These are phyloP conservation scores for Monosporascus sp. DNA, from an alignment of 2,329 filamentous ascomycete species.

Conservation along the genomic window DNA sequence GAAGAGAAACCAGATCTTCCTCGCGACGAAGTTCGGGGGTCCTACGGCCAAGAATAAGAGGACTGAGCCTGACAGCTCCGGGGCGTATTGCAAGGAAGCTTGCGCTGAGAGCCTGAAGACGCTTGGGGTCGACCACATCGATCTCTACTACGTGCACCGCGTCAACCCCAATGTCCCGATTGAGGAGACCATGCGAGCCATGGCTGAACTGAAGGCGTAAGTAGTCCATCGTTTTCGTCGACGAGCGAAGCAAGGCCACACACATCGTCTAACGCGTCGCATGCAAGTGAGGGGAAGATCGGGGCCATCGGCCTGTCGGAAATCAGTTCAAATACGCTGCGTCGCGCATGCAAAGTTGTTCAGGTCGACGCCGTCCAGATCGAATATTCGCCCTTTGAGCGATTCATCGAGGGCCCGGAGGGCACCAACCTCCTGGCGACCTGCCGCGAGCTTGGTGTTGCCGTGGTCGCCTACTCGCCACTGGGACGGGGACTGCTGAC, in stretches of 20 bases:
- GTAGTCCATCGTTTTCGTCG: conserved; percentile 1
- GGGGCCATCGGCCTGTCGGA: conserved; percentile 43
- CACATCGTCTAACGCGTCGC: too few relatives aligned
- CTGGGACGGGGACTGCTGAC: conserved; percentile 39
- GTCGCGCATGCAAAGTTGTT: conserved; percentile 41
- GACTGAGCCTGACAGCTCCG: conserved; percentile 26
- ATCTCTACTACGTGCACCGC: conserved; percentile 48
- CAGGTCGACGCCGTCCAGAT: conserved; percentile 44
- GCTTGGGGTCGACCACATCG: conserved; percentile 44
- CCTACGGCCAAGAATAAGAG: conserved; percentile 14
- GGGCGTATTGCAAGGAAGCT: conserved; percentile 35
- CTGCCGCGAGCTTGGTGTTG: conserved; percentile 34
- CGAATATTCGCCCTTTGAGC: conserved; percentile 44
- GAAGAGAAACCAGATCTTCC: conserved; percentile 40
- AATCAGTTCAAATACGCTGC: conserved; percentile 36
- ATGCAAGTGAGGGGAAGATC: conserved; percentile 38
- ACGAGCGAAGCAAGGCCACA: too few relatives aligned
- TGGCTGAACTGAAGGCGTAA: conserved; percentile 38
- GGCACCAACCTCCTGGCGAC: conserved; percentile 28
- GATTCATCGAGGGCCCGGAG: conserved; percentile 37
- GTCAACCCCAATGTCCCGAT: conserved; percentile 40
- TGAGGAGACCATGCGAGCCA: conserved; percentile 42
- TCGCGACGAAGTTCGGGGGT: conserved; percentile 45
- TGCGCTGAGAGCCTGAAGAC: conserved; percentile 37
- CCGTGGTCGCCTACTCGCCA: conserved; percentile 32